Percentiles rank a stretch among this genome's conserved stretches.
These are phyloP conservation scores for Ceratobasidium sp. DNA, from an alignment of 1,284 basidiomycete genomes.

Conservation along the genomic window DNA sequence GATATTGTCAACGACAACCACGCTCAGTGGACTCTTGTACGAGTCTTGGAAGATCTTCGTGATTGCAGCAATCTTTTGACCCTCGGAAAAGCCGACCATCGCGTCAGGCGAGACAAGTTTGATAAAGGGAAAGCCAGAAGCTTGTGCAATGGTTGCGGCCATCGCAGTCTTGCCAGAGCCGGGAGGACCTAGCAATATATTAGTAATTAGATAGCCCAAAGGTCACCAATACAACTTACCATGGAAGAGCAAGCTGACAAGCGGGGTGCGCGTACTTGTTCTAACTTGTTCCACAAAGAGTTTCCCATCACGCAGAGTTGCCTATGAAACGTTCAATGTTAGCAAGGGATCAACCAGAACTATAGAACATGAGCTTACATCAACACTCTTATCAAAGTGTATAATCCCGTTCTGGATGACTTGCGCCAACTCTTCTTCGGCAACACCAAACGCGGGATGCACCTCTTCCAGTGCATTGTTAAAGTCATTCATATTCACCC, in stretches of 20 bases:
- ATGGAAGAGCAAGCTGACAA: slow-evolving; percentile 92
- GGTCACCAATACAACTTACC: slow-evolving; percentile 59
- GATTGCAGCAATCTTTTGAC: slow-evolving; percentile 92
- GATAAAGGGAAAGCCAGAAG: slow-evolving; percentile 96
- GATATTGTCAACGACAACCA: slow-evolving; percentile 96
- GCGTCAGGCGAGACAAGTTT: slow-evolving; percentile 96
- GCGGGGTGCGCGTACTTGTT: slow-evolving; percentile 88
- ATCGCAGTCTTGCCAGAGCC: slow-evolving; percentile 96
- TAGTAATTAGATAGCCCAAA: neutral
- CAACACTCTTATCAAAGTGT: slow-evolving; percentile 81
- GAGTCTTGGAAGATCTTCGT: slow-evolving; percentile 96
- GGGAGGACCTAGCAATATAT: slow-evolving; percentile 70
- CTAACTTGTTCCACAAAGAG: slow-evolving; percentile 97
- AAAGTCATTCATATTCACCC: slow-evolving; percentile 92
- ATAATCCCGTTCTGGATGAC: slow-evolving; percentile 99
- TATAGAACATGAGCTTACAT: slow-evolving; percentile 66
- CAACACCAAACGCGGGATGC: slow-evolving; percentile 96
- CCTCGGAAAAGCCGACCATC: slow-evolving; percentile 96
- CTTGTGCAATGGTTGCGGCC: slow-evolving; percentile 94
- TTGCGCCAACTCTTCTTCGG: slow-evolving; percentile 94
- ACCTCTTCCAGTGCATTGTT: slow-evolving; percentile 94
- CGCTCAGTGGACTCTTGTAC: slow-evolving; percentile 97
- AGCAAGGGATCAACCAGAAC: slow-evolving; percentile 7
- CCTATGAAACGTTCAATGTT: slow-evolving; percentile 62
- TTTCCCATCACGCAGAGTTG: slow-evolving; percentile 89